These are phyloP conservation scores for Luvunga scandens DNA, from an alignment of 345 rosid species.

Conservation along the genomic window DNA sequence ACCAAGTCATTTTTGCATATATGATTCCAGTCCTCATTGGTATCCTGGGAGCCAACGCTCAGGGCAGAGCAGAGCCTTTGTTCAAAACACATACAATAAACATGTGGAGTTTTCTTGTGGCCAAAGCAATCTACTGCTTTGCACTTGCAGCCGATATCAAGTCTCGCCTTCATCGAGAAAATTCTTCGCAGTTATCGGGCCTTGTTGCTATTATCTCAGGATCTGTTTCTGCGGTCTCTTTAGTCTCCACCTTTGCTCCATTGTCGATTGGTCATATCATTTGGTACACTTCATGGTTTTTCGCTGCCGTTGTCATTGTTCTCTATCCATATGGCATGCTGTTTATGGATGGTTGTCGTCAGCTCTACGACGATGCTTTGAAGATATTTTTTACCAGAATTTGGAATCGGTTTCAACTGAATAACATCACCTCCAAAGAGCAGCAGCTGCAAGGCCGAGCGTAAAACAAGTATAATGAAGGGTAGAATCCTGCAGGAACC, in stretches of 20 bases:
- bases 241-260: background rate
- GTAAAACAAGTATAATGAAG: too few relatives aligned
- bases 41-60: too few relatives aligned
- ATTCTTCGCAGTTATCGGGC: background rate
- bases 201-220: background rate
- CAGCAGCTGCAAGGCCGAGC: too few relatives aligned
- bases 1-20: too few relatives aligned
- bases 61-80: too few relatives aligned
- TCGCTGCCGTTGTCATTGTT: background rate
- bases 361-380: background rate
- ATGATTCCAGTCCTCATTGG: too few relatives aligned
- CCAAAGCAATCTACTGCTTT: too few relatives aligned
- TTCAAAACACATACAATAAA: too few relatives aligned
- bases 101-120: too few relatives aligned
- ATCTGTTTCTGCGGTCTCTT: background rate
- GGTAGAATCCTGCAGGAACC: too few relatives aligned
- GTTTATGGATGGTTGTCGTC: background rate
- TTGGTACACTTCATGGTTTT: background rate
- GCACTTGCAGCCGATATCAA: too few relatives aligned
- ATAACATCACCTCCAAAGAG: background rate
- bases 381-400: background rate
- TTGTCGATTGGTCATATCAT: background rate
- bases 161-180: too few relatives aligned
- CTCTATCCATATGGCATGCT: background rate
- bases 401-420: background rate